Evolutionary conservation across 257 asterid species (phyloP).

Genomic region (Nicotiana benthamiana): DNA sequence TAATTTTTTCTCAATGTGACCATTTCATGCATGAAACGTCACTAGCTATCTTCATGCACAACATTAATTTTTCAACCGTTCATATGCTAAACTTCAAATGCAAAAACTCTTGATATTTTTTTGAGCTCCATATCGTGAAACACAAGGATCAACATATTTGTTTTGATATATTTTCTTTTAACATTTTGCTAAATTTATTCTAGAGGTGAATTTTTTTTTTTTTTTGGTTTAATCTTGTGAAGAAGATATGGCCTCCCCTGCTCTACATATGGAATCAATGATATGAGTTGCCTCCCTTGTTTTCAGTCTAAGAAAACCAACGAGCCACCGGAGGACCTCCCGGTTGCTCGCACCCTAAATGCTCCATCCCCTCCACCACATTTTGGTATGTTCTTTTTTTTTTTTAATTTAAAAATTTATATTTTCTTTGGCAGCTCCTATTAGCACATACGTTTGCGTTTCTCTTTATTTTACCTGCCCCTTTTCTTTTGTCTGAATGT

Average conservation of each 20-base stretch:
- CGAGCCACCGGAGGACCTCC: slow-evolving; percentile 23
- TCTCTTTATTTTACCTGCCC: neutral
- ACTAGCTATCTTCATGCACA: neutral
- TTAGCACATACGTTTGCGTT: neutral
- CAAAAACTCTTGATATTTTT: no score
- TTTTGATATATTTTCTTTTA: neutral
- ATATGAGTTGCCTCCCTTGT: slow-evolving; percentile 80
- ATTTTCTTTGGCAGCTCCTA: neutral
- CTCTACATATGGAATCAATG: neutral
- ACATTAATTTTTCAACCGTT: neutral
- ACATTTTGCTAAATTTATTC: neutral
- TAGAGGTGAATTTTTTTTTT: neutral
- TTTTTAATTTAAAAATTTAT: no score
- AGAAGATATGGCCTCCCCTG: neutral
- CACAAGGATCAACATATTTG: neutral
- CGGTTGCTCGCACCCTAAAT: slow-evolving; percentile 39
- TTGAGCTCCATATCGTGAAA: neutral
- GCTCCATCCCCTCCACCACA: slow-evolving; percentile 20
- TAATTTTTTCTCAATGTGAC: neutral
- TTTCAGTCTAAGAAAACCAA: slow-evolving; percentile 32
- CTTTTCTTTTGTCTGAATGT: neutral
- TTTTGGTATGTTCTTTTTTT: neutral
- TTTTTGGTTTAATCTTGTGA: neutral
- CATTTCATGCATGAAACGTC: neutral
- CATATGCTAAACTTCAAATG: neutral